Percentiles rank a stretch among this genome's conserved stretches.
These are phyloP conservation scores for Ascodesmis nigricans DNA, from an alignment of 495 filamentous ascomycete genomes.

Conservation along the genomic window DNA sequence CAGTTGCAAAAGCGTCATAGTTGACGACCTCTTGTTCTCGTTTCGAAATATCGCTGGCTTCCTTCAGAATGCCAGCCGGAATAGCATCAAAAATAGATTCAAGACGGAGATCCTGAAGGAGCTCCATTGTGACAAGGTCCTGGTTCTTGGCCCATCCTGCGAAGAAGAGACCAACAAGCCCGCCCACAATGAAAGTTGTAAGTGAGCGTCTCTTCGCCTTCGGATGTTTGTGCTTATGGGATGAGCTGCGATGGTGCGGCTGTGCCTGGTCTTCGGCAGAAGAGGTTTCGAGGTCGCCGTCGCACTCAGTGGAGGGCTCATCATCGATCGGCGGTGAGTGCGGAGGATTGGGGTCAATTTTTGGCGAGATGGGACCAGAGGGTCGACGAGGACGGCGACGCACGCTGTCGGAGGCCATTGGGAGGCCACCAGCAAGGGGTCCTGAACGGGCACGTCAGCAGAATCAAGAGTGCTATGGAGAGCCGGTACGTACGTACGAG, in stretches of 20 bases:
- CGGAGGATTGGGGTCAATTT: too few species aligned
- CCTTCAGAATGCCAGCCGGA: conserved; percentile 42
- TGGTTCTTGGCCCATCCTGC: conserved; percentile 17
- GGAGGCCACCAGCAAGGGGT: too few species aligned
- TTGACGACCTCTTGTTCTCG: conserved; percentile 68
- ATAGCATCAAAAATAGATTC: conserved; percentile 39
- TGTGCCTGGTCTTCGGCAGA: not conserved
- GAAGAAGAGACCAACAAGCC: conserved; percentile 14
- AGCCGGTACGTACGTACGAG: too few species aligned
- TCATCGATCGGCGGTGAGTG: too few species aligned
- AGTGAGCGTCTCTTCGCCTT: conserved; percentile 15
- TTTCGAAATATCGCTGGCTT: conserved; percentile 50
- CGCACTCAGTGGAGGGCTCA: too few species aligned
- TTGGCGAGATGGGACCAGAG: too few species aligned
- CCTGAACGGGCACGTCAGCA: too few species aligned
- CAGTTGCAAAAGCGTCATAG: conserved; percentile 84
- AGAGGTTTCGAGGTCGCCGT: not conserved
- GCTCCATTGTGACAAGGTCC: conserved; percentile 12
- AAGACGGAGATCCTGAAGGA: conserved; percentile 14
- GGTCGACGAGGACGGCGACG: too few species aligned
- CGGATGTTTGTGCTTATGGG: not conserved
- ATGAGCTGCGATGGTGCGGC: too few species aligned
- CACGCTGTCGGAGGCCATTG: too few species aligned
- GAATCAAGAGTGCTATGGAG: too few species aligned
- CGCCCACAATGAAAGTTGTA: conserved; percentile 18